Evolutionary conservation across 371 early-diverging fungal genomes (phyloP).

Genomic region (Syncephalis plumigaleata): DNA sequence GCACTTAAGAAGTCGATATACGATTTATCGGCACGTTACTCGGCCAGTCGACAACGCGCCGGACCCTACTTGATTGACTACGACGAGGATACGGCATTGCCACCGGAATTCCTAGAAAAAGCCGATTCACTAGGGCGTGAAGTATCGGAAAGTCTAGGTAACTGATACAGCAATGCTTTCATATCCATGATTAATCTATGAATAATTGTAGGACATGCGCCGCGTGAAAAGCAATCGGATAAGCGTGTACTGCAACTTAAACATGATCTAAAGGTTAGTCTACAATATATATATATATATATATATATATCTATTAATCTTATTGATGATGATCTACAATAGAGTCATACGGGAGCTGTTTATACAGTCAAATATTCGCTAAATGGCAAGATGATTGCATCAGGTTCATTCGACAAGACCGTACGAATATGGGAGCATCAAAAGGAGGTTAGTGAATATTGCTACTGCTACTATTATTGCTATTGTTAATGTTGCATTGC

Average conservation of each 20-base stretch:
- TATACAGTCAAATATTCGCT: slow-evolving; percentile 72
- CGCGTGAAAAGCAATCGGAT: slow-evolving; percentile 11
- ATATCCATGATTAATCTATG: too few relatives aligned
- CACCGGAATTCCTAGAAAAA: neutral
- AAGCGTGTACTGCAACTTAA: slow-evolving; percentile 25
- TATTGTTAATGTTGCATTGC: neutral
- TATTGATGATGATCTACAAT: neutral
- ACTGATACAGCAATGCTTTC: too few relatives aligned
- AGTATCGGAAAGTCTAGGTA: too few relatives aligned
- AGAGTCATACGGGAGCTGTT: slow-evolving; percentile 80
- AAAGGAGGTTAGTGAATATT: neutral
- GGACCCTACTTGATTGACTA: slow-evolving; percentile 23
- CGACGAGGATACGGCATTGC: slow-evolving; percentile 7
- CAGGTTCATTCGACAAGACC: slow-evolving; percentile 89
- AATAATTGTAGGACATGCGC: too few relatives aligned
- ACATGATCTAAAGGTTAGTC: slow-evolving; percentile 24
- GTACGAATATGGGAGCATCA: slow-evolving; percentile 73
- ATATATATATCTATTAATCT: neutral
- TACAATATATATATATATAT: neutral
- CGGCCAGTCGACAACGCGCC: slow-evolving; percentile 27
- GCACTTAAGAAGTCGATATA: slow-evolving; percentile 70
- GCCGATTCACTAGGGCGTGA: too few relatives aligned
- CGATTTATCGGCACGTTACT: slow-evolving; percentile 61
- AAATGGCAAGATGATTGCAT: slow-evolving; percentile 44
- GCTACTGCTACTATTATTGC: neutral